Conservation (phyloP, 2,329 filamentous ascomycete species). For the Aspergillus sp. region DNA sequence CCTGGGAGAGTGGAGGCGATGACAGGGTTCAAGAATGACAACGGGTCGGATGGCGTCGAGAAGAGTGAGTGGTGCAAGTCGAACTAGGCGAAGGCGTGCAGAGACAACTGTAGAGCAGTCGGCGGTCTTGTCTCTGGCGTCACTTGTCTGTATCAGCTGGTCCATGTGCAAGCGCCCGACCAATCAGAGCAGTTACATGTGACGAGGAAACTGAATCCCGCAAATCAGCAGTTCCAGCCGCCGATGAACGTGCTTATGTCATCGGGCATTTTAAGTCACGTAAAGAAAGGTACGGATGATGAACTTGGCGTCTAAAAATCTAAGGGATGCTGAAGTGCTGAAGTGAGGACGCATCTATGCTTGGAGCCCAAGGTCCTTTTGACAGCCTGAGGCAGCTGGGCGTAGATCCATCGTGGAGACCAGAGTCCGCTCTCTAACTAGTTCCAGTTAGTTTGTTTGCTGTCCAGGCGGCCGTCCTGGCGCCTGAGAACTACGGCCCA, state of each 20-base stretch:
- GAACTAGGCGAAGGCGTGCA: constrained; percentile 13
- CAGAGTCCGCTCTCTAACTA: neutral
- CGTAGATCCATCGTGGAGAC: neutral
- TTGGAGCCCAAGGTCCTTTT: neutral
- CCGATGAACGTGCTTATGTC: constrained; percentile 12
- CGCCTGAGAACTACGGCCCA: neutral
- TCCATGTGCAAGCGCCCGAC: constrained; percentile 1
- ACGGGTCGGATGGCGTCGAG: constrained; percentile 11
- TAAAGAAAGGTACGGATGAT: neutral
- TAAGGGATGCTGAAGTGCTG: neutral
- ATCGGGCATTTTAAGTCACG: constrained; percentile 4
- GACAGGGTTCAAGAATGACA: constrained; percentile 2
- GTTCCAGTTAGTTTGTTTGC: constrained; percentile 1
- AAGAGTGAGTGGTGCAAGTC: constrained; percentile 13
- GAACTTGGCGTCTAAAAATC: neutral
- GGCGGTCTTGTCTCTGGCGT: constrained; percentile 20
- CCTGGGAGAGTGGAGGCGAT: constrained; percentile 7
- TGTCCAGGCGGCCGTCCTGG: neutral
- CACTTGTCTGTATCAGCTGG: constrained; percentile 28
- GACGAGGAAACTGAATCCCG: constrained; percentile 1
- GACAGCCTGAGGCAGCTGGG: neutral
- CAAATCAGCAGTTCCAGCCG: no score
- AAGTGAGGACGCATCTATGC: neutral
- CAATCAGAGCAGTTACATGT: constrained; percentile 22
- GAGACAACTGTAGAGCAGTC: neutral